Base-by-base conservation (phyloP, 1,139 yeast species). In the Schwanniomyces etchellsii region DNA sequence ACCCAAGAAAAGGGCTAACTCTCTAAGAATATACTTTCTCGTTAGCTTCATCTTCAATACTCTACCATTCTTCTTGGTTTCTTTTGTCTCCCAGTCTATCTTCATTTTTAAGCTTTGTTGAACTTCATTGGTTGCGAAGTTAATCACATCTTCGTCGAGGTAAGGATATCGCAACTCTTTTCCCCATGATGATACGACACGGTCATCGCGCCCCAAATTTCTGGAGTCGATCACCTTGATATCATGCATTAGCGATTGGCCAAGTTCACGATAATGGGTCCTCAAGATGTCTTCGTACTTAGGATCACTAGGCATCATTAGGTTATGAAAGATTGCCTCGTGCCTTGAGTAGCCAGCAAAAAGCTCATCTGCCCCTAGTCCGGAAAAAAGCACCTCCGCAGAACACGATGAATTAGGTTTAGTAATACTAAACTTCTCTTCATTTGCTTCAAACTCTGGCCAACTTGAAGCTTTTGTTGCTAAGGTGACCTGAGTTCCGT, bases 331-430 rank as follows among this genome's bases (percentile, higher is more conserved):
- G 2, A 73, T 50, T 20, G 75, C 58, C 33, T 76, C 78, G 47
- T 84, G 94, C 23, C 94, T 57, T 2, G 86, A 83, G 52, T 91
- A 91, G 0, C 99, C 99, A 0, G 95, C 99, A 61, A 83, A 88
- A 17, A 74, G 60, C 55, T 91, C 98, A 56, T 91, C 99, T 0
- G 98, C 98, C 1, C 99, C 99, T n/a, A 91, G 64, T 0, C 99
- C 98, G 35, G 95, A 84, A 26, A 93, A 64, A 7, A 89, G 56
- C 0, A 89, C 95, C 40, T 77, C 75, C 7, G 86, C 74, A 5
- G 55, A 50, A 11, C 89, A 73, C 3, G 48, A 42, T 42, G 74
- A 78, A 3, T 45, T 34, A 1, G 28, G 31, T 2, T 20, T 28
- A 3, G 18, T 13, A 1, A 15, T 29, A 4, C 39, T 21, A 30